Base-by-base conservation (phyloP, 805 yeast genomes). In the Sungouiella blattae region DNA sequence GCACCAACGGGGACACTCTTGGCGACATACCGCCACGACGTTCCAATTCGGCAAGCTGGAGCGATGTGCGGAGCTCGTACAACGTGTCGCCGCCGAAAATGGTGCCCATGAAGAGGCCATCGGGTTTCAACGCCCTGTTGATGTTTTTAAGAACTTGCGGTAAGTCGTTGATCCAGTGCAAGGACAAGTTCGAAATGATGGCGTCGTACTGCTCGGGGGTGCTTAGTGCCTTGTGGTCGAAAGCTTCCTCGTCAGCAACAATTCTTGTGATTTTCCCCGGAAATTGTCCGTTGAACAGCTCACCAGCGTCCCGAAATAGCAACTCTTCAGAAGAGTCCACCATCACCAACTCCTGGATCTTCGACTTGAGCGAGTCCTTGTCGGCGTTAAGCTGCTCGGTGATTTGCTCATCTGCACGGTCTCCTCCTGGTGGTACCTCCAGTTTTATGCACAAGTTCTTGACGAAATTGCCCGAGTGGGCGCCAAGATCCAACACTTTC, bases 161-260 rank as follows among this genome's bases (percentile, higher is more conserved):
- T n/a, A 87, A 68, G 48, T 87, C 89, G 50, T 87, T 87, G 39
- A 84, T 78, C 95, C 95, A 87, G 57, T 87, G 95, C 53, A 87
- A 53, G 15, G 85, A 73, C 44, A 85, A 57, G 53, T 83, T 85
- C 2, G 88, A 80, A 3, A 87, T 55, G 2, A 86, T 83, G 3
- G 87, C 83, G 54, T 85, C 89, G 50, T 72, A 83, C 13, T 67
- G 58, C 34, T 67, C 60, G 6, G 61, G 46, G 34, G 50, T 50
- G 27, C 42, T 23, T 18, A 79, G 57, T 11, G 55, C 52, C 3
- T 64, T 65, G 40, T 71, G 71, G 37, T 62, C 62, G 49, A 78
- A 71, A 4, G 56, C 36, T 53, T 86, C 95, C 50, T 87, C 95
- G 53, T 87, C 93, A 3, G 73, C 75, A 5, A 72, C 77, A 0